A percentile compares a stretch with the other conserved stretches of the same genome.
Evolutionary conservation across 2,329 filamentous ascomycete species (phyloP).

Genomic region (Hyphodiscus sp.): DNA sequence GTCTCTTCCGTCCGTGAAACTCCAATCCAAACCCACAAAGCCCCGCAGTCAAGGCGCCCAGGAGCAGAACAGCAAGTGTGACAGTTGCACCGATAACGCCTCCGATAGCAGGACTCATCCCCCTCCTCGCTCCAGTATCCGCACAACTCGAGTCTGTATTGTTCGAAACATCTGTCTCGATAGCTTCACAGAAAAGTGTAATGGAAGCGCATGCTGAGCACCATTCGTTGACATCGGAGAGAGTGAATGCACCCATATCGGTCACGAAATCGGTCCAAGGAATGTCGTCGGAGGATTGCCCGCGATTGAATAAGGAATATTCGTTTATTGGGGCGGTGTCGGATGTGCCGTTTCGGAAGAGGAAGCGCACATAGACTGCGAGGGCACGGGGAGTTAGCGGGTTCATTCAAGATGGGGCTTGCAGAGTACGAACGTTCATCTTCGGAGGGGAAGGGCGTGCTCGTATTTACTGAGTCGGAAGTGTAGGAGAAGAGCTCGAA

Average conservation of each 20-base stretch:
- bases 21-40: conserved; percentile 24
- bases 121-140: background rate
- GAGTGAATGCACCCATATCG: conserved; percentile 19
- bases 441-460: conserved; percentile 9
- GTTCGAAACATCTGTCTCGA: conserved; percentile 4
- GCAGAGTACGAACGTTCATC: conserved; percentile 22
- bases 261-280: conserved; percentile 24
- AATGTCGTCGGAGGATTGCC: conserved; percentile 24
- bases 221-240: conserved; percentile 23
- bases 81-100: conserved; percentile 28
- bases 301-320: conserved; percentile 29
- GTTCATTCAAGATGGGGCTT: too few species aligned
- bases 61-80: conserved; percentile 15
- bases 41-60: conserved; percentile 8
- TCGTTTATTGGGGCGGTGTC: conserved; percentile 28
- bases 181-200: conserved; percentile 24
- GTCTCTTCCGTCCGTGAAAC: background rate
- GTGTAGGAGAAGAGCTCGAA: conserved; percentile 58
- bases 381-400: too few species aligned
- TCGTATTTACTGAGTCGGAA: background rate
- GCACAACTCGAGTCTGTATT: background rate
- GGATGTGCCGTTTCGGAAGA: conserved; percentile 44
- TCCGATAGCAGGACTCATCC: conserved; percentile 12
- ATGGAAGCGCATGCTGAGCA: conserved; percentile 19
- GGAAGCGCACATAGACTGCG: conserved; percentile 46